Evolutionary conservation across 257 asterid species (phyloP), one percentile per base, ranked within the genome.

Genomic region (Craterostigma plantagineum): DNA sequence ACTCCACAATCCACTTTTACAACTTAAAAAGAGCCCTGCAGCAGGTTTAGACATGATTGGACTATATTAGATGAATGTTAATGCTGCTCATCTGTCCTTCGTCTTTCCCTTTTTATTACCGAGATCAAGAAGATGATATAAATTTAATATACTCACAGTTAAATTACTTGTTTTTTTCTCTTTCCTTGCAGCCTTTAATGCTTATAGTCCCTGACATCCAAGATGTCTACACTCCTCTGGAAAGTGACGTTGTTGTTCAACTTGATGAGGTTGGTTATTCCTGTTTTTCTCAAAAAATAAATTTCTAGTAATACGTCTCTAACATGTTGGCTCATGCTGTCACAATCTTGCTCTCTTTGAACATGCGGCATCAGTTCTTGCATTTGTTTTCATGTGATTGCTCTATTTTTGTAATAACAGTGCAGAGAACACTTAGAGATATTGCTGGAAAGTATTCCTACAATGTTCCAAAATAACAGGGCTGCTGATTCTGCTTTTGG

Each of bases 201-300:
- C 95, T 87, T 54, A 69, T 87, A 62, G 93, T 87, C 59, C 95
- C 98, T 53, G 98, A 87, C 48, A 81, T 87, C 42, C 93, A 79
- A 71, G 98, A 82, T 41, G 98, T 87, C 45, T 87, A 87, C 63
- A 87, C 98, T 50, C 98, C 98, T 54, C 94, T 82, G 7, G 69
- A 76, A 57, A 82, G 85, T 62, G 98, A 87, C 58, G 74, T 87
- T 50, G 68, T 87, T 53, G 98, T 87, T 64, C 92, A 57, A 60
- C 82, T 87, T 57, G 63, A 92, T 34, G 98, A 87, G 98, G 98
- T 87, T 39, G 76, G 64, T 27, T 23, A 41, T 15, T 10, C 54
- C 52, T 40, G 50, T 48, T 13, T 59, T 65, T 34, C 40, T 10
- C 46, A 23, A 23, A 6, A 23, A 2, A 23, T 23, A 23, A 23